Conservation (phyloP, 2,329 filamentous ascomycete species). For the Ophiostoma sp. region DNA sequence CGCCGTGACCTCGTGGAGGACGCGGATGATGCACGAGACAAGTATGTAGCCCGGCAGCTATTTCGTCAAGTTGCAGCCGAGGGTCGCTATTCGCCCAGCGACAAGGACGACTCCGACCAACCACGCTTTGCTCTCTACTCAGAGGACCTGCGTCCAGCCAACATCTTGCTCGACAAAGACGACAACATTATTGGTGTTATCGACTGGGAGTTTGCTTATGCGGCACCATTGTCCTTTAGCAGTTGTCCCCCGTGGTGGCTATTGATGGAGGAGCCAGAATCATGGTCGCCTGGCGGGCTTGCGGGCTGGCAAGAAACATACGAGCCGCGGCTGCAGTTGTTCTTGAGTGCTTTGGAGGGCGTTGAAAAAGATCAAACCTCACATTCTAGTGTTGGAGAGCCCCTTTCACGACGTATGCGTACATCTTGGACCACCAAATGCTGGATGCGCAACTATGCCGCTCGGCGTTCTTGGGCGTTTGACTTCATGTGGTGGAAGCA, state of each 20-base stretch:
- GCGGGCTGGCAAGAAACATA: slow-evolving; percentile 38
- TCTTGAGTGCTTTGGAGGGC: slow-evolving; percentile 37
- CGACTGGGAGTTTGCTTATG: slow-evolving; percentile 45
- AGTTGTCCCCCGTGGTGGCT: slow-evolving; percentile 41
- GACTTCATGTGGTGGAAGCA: slow-evolving; percentile 36
- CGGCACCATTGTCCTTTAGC: slow-evolving; percentile 36
- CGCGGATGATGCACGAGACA: slow-evolving; percentile 44
- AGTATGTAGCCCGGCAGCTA: slow-evolving; percentile 45
- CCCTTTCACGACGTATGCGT: slow-evolving; percentile 33
- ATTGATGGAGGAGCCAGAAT: slow-evolving; percentile 36
- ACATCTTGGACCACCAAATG: slow-evolving; percentile 34
- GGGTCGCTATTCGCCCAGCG: slow-evolving; percentile 32
- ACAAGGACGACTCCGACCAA: slow-evolving; percentile 18
- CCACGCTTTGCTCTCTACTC: slow-evolving; percentile 33
- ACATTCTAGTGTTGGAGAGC: neutral
- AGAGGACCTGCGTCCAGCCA: slow-evolving; percentile 39
- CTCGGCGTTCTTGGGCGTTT: slow-evolving; percentile 35
- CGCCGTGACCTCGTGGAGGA: slow-evolving; percentile 42
- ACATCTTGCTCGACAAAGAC: slow-evolving; percentile 36
- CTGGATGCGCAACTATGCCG: slow-evolving; percentile 34
- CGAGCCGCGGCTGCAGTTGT: slow-evolving; percentile 38
- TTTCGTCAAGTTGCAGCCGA: slow-evolving; percentile 41
- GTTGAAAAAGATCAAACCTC: neutral
- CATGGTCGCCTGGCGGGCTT: slow-evolving; percentile 38
- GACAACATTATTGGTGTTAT: slow-evolving; percentile 38